Evolutionary conservation across 768 basidiomycete species (phyloP), one percentile per base, ranked within the genome.

Genomic region (Mycena epipterygia): DNA sequence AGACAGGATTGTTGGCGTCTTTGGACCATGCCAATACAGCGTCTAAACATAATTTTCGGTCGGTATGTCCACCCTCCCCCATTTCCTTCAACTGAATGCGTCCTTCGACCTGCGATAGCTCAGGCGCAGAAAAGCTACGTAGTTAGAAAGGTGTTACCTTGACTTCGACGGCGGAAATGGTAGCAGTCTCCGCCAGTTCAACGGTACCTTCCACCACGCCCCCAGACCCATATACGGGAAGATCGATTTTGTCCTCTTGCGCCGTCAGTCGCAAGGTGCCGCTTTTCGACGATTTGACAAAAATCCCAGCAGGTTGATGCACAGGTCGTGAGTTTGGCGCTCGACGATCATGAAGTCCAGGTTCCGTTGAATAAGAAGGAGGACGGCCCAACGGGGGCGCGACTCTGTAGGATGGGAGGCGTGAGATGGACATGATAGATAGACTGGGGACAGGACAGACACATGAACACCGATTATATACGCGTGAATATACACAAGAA

Each of bases 11-110:
- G 32, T 70, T 77, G 42, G 79, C 71, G 66, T 86, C 84, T 74
- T 86, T 90, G 65, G 81, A 81, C 92, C 91, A 95, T 23, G 94
- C 82, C 23, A 87, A 76, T 29, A 80, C 78, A 11, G 84, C 87
- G 68, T 86, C 85, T 49, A 88, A 79, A 73, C 88, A 90, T 3
- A 93, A 73, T 46, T 82, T 87, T 29, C 82, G 82, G 25, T 84
- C 83, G 25, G 86, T 83, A 9, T 85, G 84, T 16, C 93, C 93
- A n/a, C 89, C 89, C 69, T 89, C 92, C 4, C 88, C 92, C 25
- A 92, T 83, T 76, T 93, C 91, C 67, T 87, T 86, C 51, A 93
- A 73, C 59, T 80, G 78, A 56, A 93, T 81, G 44, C 80, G 84
- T 16, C 91, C 92, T 76, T 92, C 90, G 29, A 92, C 83, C 92